Conservation (phyloP, 2,329 filamentous ascomycete genomes). For the Fusarium odoratissimum region DNA sequence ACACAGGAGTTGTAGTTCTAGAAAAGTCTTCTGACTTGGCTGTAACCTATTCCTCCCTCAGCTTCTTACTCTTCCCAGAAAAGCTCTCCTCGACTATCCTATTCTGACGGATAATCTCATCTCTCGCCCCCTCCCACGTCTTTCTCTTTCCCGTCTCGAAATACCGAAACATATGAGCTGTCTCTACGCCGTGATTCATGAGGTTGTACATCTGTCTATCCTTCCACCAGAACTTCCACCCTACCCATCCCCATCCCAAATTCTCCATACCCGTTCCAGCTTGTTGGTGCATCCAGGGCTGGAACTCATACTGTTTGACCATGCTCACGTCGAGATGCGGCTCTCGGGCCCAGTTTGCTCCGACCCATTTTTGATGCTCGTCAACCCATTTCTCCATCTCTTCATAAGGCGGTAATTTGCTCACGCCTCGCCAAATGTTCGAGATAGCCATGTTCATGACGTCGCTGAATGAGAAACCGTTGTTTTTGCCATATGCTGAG, state of each 20-base stretch:
- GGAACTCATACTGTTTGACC: conserved; percentile 50
- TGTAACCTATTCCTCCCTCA: neutral
- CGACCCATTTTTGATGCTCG: conserved; percentile 21
- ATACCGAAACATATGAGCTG: conserved; percentile 53
- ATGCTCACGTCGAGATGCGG: conserved; percentile 21
- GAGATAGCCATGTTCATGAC: conserved; percentile 34
- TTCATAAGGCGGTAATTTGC: neutral
- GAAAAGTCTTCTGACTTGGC: neutral
- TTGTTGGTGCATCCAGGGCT: conserved; percentile 51
- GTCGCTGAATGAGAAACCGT: conserved; percentile 30
- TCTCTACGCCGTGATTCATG: conserved; percentile 55
- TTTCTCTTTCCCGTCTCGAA: conserved; percentile 56
- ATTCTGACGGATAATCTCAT: conserved; percentile 36
- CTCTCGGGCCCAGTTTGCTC: conserved; percentile 7
- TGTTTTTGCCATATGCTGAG: conserved; percentile 25
- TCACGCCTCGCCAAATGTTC: conserved; percentile 23
- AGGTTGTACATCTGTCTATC: conserved; percentile 53
- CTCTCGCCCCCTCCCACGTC: conserved; percentile 53
- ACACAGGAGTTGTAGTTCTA: neutral
- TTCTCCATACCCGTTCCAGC: conserved; percentile 57
- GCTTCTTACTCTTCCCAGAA: neutral
- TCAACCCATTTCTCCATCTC: conserved; percentile 32
- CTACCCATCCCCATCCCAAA: conserved; percentile 54
- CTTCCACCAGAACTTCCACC: conserved; percentile 56
- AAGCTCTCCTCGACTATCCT: conserved; percentile 7